Conservation (phyloP, 345 rosid genomes). For the Lepidium africanum region DNA sequence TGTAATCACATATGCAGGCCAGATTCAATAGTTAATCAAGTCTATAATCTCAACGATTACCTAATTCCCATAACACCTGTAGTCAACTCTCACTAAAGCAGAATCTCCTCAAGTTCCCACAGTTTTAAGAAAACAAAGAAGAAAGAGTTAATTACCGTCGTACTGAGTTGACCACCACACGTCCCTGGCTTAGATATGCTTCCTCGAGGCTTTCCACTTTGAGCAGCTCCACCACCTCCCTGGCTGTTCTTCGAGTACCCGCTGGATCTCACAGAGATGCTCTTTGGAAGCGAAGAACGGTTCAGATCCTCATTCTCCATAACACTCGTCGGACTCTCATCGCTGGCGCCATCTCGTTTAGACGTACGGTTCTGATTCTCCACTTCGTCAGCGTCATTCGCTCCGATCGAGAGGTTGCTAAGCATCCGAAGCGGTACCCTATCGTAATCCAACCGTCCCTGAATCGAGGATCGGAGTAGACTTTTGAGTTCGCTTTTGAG, state of each 20-base stretch:
- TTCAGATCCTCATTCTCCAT: constrained; percentile 36
- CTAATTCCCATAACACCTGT: background rate
- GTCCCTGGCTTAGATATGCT: constrained; percentile 24
- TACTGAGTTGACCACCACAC: constrained; percentile 38
- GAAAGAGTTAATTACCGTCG: constrained; percentile 9
- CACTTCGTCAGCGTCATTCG: constrained; percentile 6
- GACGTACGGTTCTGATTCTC: constrained; percentile 27
- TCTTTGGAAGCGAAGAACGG: constrained; percentile 57
- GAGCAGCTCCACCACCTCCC: constrained; percentile 26
- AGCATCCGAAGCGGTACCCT: constrained; percentile 28
- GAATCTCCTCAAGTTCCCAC: background rate
- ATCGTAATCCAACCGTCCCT: constrained; percentile 18
- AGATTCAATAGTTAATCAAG: background rate
- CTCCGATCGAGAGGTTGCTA: constrained; percentile 33
- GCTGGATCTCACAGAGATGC: constrained; percentile 72
- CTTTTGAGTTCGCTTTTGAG: constrained; percentile 30
- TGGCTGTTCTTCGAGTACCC: constrained; percentile 40
- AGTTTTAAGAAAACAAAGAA: constrained; percentile 8
- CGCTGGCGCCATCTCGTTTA: constrained; percentile 25
- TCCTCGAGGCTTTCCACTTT: constrained; percentile 30
- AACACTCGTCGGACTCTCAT: constrained; percentile 37
- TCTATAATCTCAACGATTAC: background rate
- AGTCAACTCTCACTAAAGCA: background rate
- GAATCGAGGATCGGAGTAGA: constrained; percentile 42
- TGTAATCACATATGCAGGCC: background rate